These are phyloP conservation scores for Xylariomycetidae sp. DNA, from an alignment of 2,329 filamentous ascomycete species.

Conservation along the genomic window DNA sequence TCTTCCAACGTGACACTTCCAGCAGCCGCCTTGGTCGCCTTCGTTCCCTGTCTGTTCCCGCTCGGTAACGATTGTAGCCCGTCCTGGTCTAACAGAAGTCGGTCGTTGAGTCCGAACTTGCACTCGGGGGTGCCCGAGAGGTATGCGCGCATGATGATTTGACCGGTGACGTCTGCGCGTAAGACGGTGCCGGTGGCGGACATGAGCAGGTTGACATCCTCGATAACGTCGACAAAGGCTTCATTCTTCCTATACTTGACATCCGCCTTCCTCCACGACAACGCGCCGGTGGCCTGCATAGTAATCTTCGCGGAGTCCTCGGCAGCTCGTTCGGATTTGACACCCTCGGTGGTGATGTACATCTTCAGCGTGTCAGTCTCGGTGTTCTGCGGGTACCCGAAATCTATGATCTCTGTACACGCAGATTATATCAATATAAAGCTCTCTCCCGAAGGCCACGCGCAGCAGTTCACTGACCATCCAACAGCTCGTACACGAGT, in stretches of 20 bases:
- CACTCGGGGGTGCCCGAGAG: constrained; percentile 95
- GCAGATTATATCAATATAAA: no score
- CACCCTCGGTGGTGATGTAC: constrained; percentile 99
- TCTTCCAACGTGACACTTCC: constrained; percentile 95
- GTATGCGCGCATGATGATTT: constrained; percentile 98
- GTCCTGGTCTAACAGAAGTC: constrained; percentile 80
- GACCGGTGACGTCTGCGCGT: constrained; percentile 91
- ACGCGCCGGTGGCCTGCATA: constrained; percentile 95
- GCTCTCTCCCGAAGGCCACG: no score
- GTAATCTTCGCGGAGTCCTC: constrained; percentile 98
- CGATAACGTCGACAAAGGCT: constrained; percentile 98
- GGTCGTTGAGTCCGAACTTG: constrained; percentile 97
- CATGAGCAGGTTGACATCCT: constrained; percentile 98
- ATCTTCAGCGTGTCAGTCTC: constrained; percentile 98
- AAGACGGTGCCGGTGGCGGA: constrained; percentile 95
- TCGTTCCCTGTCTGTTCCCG: constrained; percentile 74
- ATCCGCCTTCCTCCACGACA: constrained; percentile 95
- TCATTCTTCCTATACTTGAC: constrained; percentile 99
- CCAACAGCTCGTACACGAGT: constrained; percentile 91
- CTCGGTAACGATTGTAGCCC: constrained; percentile 61
- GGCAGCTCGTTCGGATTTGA: constrained; percentile 81
- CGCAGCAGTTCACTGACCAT: no score
- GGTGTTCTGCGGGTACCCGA: constrained; percentile 98
- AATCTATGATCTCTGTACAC: constrained; percentile 84
- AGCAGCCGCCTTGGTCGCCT: constrained; percentile 91